Base-by-base conservation (phyloP, 2,329 filamentous ascomycete species). In the Stachybotrys chlorohalonatus region DNA sequence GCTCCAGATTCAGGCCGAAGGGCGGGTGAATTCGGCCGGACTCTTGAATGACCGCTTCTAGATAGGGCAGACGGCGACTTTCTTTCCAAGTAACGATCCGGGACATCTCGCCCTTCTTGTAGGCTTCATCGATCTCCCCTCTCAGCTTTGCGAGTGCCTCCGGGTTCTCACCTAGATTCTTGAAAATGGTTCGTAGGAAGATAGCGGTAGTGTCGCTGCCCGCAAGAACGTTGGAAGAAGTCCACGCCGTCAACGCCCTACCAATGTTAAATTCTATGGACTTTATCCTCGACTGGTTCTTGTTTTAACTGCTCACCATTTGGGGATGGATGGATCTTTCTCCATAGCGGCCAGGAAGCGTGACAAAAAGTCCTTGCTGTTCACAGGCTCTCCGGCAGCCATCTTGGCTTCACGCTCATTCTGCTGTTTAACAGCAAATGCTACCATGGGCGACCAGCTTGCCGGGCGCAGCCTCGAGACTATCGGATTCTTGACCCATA, bases 11-110 rank as follows among this genome's bases (percentile, higher is more conserved):
- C 11, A 81, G 63, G 5, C 75, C 77, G 0, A 73, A 72, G 0
- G 76, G 73, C 1, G 78, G 71, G 52, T 79, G 75, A 17, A 82
- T 64, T 13, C 80, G 73, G 16, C 82, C 63, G 0, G 75, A 74
- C 60, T 82, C 79, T 52, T 80, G 79, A 46, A 82, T 74, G 3
- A 76, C 72, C 0, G 78, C 78, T 56, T 81, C 73, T 15, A 82
- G 68, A 56, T 81, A 83, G 0, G 75, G 76, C 61, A 78, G 64
- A 50, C 63, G 67, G 15, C 69, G 72, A 4, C 58, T 69, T 58
- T 73, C 71, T 32, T 66, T 72, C 60, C 69, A 76, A 0, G 64
- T 62, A 49, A 52, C 61, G 54, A 5, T 55, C 48, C 5, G 13
- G 6, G 62, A 63, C 7, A 64, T 54, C 47, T 58, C 42, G 1